A percentile compares a stretch with the other conserved stretches of the same genome.
These are phyloP conservation scores for Nidularia pulvinata DNA, from an alignment of 768 basidiomycete species.

Conservation along the genomic window DNA sequence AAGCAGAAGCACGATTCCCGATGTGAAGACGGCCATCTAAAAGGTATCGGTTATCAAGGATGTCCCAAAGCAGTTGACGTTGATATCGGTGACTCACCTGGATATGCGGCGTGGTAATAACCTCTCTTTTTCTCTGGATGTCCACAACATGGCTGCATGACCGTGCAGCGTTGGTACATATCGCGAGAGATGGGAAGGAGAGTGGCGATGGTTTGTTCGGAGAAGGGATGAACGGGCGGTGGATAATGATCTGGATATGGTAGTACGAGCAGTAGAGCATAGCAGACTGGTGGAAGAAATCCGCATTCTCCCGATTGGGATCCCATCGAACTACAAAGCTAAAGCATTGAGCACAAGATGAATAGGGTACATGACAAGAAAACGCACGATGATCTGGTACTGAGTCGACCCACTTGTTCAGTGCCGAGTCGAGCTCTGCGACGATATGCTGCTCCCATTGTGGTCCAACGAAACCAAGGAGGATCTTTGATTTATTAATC, in stretches of 20 bases:
- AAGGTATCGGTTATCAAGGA: background rate
- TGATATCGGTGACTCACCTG: constrained; percentile 21
- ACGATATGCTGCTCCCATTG: constrained; percentile 73
- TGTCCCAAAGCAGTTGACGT: background rate
- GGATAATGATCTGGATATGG: constrained; percentile 69
- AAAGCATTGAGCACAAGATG: too few relatives aligned
- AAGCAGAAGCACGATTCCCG: constrained; percentile 60
- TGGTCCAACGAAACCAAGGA: constrained; percentile 59
- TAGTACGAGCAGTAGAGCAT: constrained; percentile 49
- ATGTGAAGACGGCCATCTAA: constrained; percentile 40
- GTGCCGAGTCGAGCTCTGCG: constrained; percentile 66
- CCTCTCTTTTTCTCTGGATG: constrained; percentile 39
- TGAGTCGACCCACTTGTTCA: constrained; percentile 72
- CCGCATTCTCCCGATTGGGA: constrained; percentile 37
- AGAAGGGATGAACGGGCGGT: constrained; percentile 77
- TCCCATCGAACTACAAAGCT: constrained; percentile 47
- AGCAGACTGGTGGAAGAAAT: constrained; percentile 63
- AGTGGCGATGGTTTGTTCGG: constrained; percentile 44
- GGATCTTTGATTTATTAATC: constrained; percentile 73
- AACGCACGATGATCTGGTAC: constrained; percentile 58
- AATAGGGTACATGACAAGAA: background rate
- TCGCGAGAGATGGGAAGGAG: constrained; percentile 69
- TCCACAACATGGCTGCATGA: constrained; percentile 83
- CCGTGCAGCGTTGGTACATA: constrained; percentile 79
- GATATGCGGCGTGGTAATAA: constrained; percentile 23